Conservation (phyloP, 2,329 filamentous ascomycete genomes). For the Colletotrichum zoysiae region DNA sequence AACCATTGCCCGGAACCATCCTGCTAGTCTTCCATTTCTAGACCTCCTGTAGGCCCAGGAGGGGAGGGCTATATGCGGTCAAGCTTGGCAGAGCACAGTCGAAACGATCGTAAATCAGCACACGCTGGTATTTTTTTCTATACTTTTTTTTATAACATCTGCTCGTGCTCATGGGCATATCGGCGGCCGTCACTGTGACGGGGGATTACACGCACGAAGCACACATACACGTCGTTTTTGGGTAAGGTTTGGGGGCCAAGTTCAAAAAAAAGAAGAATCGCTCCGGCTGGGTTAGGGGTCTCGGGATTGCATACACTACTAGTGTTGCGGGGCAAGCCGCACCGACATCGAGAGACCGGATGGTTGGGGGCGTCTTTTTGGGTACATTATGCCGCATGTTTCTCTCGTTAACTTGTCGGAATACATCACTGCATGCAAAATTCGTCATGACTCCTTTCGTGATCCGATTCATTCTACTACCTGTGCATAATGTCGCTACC, state of each 20-base stretch:
- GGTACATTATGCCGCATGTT: constrained; percentile 32
- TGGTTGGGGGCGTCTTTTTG: constrained; percentile 36
- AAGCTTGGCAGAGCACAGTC: constrained; percentile 3
- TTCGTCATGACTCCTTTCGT: background rate
- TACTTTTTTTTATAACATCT: background rate
- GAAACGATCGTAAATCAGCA: constrained; percentile 20
- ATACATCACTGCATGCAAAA: constrained; percentile 25
- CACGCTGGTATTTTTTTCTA: constrained; percentile 3
- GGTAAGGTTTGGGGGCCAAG: constrained; percentile 31
- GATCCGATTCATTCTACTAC: background rate
- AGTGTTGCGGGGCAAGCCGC: constrained; percentile 20
- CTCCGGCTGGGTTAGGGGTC: constrained; percentile 30
- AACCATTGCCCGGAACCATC: background rate
- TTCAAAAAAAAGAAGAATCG: constrained; percentile 18
- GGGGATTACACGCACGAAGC: background rate
- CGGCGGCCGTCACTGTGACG: background rate
- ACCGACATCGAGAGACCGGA: constrained; percentile 30
- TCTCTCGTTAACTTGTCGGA: constrained; percentile 34
- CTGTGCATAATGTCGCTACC: background rate
- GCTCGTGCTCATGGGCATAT: background rate
- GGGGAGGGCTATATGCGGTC: background rate
- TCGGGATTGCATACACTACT: constrained; percentile 17
- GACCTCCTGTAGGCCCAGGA: background rate
- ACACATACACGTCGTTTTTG: constrained; percentile 8
- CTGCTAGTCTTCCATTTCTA: background rate